A percentile compares a stretch with the other conserved stretches of the same genome.
These are phyloP conservation scores for Mycena amicta DNA, from an alignment of 768 basidiomycete genomes.

Conservation along the genomic window DNA sequence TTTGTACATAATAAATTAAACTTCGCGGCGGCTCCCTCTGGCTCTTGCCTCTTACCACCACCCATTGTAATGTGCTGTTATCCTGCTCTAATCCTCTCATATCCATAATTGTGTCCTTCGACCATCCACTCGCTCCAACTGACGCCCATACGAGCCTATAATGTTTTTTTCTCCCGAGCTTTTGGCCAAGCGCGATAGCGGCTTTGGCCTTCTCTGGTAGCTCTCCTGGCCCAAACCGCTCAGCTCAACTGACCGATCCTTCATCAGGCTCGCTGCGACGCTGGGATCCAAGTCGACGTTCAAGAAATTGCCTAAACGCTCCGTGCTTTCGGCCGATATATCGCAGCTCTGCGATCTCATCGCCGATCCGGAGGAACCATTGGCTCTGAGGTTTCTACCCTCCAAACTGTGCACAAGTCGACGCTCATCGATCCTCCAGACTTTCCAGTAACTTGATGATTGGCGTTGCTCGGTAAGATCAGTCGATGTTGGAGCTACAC, in stretches of 20 bases:
- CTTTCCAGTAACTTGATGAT: conserved; percentile 88
- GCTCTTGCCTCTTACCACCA: background rate
- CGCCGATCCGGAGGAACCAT: conserved; percentile 79
- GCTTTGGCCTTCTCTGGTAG: conserved; percentile 88
- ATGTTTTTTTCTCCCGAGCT: conserved; percentile 92
- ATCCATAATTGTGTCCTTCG: conserved; percentile 5
- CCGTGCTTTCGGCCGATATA: conserved; percentile 85
- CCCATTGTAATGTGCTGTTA: background rate
- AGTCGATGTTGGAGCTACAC: too few species aligned
- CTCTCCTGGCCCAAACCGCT: background rate
- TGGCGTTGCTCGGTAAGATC: conserved; percentile 78
- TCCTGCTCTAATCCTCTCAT: background rate
- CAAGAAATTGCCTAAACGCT: conserved; percentile 79
- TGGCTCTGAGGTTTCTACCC: conserved; percentile 61
- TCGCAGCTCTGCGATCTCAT: conserved; percentile 79
- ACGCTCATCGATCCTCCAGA: background rate
- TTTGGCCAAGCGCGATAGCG: conserved; percentile 79
- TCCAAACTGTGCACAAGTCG: background rate
- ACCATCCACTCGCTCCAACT: conserved; percentile 2
- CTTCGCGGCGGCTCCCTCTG: background rate
- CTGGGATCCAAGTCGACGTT: conserved; percentile 86
- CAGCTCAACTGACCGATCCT: background rate
- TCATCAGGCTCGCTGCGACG: conserved; percentile 83
- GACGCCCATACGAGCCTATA: background rate
- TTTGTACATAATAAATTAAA: background rate